Evolutionary conservation across 352 stramenopile species (phyloP), one percentile per base, ranked within the genome.

Genomic region (Plasmopara viticola): DNA sequence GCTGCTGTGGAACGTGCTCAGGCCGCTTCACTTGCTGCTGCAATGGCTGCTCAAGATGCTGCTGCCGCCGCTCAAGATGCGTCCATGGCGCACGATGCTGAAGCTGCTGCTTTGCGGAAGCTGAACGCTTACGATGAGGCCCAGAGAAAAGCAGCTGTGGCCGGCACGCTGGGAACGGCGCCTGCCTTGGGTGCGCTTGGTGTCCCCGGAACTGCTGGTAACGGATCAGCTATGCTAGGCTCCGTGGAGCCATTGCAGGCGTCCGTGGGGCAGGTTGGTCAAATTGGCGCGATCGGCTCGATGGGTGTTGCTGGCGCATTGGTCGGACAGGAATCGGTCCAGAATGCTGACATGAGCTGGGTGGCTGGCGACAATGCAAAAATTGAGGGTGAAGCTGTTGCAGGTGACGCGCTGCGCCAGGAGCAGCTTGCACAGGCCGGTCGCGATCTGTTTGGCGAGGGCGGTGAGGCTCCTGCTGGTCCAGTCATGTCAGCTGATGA

Each of bases 261-360:
- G 0, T 74, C 83, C 12, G 70, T 63, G 25, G 78, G 80, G 14
- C 79, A 94, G 60, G 83, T 79, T 2, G 75, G 79, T 14, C 78
- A 89, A 53, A 72, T 94, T 44, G 83, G 78, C 25, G 83, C 80
- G 18, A 72, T 87, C n/a, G 83, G 83, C 10, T 87, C 77, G 0
- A 66, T 88, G 30, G 80, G 80, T 46, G 83, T 94, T 17, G 64
- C 80, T 6, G 80, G 80, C 25, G 77, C 81, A 5, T 71, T 89
- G 44, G 70, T 90, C 4, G 80, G 77, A 35, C 77, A 94, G 48
- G 84, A 94, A 44, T 84, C 81, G 12, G 70, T 94, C 35, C 78
- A 90, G 62, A 88, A 87, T 45, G 73, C 79, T 3, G 84, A 94
- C 52, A 60, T 94, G 64, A 92, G 77, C 66, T 94, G 84, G 84